Evolutionary conservation across 2,329 filamentous ascomycete species (phyloP).

Genomic region (Sordariomycetes sp.): DNA sequence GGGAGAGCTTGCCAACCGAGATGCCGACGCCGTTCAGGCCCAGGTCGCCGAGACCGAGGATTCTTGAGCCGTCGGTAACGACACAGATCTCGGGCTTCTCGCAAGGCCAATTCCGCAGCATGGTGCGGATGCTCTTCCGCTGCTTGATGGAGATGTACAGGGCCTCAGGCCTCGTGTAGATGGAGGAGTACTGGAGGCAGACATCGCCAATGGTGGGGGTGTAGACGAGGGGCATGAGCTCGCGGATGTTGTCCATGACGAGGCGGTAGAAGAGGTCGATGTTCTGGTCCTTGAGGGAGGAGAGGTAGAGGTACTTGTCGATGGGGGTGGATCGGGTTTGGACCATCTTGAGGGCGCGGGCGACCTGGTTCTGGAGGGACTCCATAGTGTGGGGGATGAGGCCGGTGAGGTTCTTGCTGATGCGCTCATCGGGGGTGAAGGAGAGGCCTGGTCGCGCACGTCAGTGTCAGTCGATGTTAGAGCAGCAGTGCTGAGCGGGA

Average conservation of each 20-base stretch:
- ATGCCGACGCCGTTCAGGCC: conserved; percentile 98
- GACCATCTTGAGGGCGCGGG: conserved; percentile 66
- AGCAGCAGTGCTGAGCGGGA: conserved; percentile 2
- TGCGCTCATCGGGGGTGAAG: conserved; percentile 55
- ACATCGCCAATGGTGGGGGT: conserved; percentile 91
- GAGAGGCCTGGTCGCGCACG: conserved; percentile 42
- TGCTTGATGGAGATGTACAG: conserved; percentile 96
- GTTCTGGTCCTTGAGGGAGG: conserved; percentile 65
- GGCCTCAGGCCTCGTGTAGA: conserved; percentile 91
- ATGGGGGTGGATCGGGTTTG: conserved; percentile 58
- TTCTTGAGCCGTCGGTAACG: conserved; percentile 91
- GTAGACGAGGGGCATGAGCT: conserved; percentile 78
- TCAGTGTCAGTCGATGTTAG: conserved; percentile 6
- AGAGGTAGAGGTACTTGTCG: conserved; percentile 80
- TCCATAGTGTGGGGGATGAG: conserved; percentile 57
- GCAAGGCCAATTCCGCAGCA: conserved; percentile 91
- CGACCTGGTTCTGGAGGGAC: conserved; percentile 49
- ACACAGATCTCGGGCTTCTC: conserved; percentile 88
- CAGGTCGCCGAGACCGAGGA: conserved; percentile 84
- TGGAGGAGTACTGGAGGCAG: conserved; percentile 89
- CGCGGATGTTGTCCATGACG: conserved; percentile 66
- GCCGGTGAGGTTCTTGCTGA: conserved; percentile 56
- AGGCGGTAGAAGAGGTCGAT: conserved; percentile 77
- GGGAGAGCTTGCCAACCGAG: conserved; percentile 84
- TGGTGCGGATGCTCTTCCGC: conserved; percentile 77